Evolutionary conservation across 352 stramenopile species (phyloP), one percentile per base, ranked within the genome.

Genomic region (Globisporangium irregulare): DNA sequence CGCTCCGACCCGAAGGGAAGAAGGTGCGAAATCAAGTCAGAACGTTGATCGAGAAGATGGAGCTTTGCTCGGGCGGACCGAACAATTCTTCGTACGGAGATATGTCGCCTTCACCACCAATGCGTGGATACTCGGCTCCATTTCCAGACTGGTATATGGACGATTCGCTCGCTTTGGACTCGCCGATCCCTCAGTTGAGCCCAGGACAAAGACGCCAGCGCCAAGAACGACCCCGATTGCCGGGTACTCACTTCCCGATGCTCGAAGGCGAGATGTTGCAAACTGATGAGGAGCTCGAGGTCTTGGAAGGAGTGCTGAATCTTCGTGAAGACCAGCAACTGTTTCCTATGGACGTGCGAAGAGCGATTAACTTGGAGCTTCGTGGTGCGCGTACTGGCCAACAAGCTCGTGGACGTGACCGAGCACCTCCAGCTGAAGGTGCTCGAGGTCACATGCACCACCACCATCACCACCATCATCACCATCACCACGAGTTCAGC

Each of bases 31-130:
- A 65, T 29, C 77, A 87, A 60, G 77, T 96, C 9, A 89, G 87
- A 61, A 62, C 75, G 8, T 72, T 96, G 48, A 89, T 94, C n/a
- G 84, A 92, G 64, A 90, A 90, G 66, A 96, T 96, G 87, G 86
- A 93, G 59, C 68, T 96, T 57, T 94, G 85, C 59, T 95, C 84
- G 25, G 87, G 83, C 58, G 83, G 74, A 9, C 70, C 71, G 9
- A 74, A 70, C 22, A 41, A n/a, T 32, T 62, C 59, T 2, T 76
- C 70, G 24, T 83, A 85, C 12, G 57, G 68, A 27, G 64, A 73
- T 54, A 75, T 74, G 51, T 83, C 77, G 29, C 66, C 73, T 10
- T 91, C 81, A 1, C 83, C 83, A 12, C 84, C 76, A n/a, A 68
- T 92, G 46, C 86, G 80, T 43, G 83, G 79, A 25, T 82, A 91